Percentiles rank a stretch among this genome's conserved stretches.
phyloP scores from a whole-genome alignment of 352 stramenopile genomes.

The Globisporangium viniferum region DNA sequence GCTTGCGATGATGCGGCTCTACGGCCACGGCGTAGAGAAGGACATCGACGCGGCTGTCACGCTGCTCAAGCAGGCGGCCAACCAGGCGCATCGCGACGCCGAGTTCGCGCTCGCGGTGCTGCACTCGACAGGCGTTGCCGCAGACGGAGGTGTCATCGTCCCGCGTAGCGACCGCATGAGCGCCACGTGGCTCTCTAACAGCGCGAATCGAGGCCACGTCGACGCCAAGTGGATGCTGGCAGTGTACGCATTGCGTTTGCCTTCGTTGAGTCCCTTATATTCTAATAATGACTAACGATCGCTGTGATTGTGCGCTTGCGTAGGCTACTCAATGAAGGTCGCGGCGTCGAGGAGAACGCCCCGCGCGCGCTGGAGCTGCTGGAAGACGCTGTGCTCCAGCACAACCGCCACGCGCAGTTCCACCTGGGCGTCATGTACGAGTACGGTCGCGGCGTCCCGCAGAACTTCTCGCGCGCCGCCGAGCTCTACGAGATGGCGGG shows the following conservation, averaged over 20 bases:
- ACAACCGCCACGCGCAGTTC: conserved; percentile 30
- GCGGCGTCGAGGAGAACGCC: conserved; percentile 30
- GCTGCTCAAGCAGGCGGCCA: conserved; percentile 26
- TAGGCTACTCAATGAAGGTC: conserved; percentile 44
- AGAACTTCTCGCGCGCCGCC: conserved; percentile 33
- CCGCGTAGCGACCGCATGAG: conserved; percentile 29
- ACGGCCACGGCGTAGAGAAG: conserved; percentile 38
- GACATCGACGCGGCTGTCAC: conserved; percentile 28
- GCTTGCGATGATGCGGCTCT: conserved; percentile 47
- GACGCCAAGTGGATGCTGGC: conserved; percentile 58
- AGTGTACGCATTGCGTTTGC: conserved; percentile 19
- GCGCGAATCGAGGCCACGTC: conserved; percentile 30
- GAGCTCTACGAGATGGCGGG: conserved; percentile 32
- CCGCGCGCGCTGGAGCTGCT: conserved; percentile 31
- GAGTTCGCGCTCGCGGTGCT: conserved; percentile 49
- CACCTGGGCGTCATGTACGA: conserved; percentile 51
- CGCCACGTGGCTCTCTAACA: conserved; percentile 37
- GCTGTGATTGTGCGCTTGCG: neutral
- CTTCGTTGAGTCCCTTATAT: no score
- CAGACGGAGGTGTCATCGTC: conserved; percentile 10
- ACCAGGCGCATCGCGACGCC: conserved; percentile 31
- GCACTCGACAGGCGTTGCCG: conserved; percentile 17
- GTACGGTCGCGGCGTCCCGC: conserved; percentile 39
- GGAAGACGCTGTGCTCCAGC: conserved; percentile 20
- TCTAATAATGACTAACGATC: neutral